Evolutionary conservation across 208 protist species (phyloP).

Genomic region (Leishmania arabica): DNA sequence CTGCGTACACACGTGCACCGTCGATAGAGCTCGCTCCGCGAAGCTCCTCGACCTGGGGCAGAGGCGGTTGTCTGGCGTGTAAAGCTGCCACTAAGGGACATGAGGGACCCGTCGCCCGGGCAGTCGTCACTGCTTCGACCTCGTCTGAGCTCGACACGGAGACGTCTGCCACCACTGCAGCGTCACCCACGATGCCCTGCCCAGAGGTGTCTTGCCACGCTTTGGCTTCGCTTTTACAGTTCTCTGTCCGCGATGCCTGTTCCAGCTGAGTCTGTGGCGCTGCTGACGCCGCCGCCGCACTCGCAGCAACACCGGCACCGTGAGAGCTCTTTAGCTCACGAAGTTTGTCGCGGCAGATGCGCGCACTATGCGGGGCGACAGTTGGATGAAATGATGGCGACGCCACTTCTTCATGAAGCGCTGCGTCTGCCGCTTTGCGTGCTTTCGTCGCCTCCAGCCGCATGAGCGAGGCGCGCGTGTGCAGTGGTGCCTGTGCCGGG

Average conservation of each 20-base stretch:
- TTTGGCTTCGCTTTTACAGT: not conserved
- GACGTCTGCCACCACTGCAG: not conserved
- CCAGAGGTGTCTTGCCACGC: not conserved
- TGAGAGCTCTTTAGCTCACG: conserved; percentile 7
- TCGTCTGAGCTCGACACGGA: not conserved
- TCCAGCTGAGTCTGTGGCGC: not conserved
- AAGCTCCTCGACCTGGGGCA: not conserved
- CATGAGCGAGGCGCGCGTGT: conserved; percentile 25
- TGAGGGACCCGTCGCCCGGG: not conserved
- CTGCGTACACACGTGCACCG: not conserved
- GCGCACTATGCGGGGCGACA: conserved; percentile 16
- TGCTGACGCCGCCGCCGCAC: not conserved
- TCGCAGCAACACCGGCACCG: too few species aligned
- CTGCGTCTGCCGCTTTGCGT: conserved; percentile 12
- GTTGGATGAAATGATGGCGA: conserved; percentile 23
- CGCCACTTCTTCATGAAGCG: conserved; percentile 7
- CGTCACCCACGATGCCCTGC: not conserved
- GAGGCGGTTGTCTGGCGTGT: not conserved
- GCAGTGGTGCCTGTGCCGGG: conserved; percentile 8
- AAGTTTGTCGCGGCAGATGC: conserved; percentile 23
- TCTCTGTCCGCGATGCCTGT: not conserved
- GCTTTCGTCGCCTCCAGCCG: conserved; percentile 14
- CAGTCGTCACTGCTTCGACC: not conserved
- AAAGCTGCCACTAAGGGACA: not conserved
- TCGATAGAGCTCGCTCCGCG: not conserved